Base-by-base conservation (phyloP, 352 stramenopile genomes). In the Phytophthora tubulina region DNA sequence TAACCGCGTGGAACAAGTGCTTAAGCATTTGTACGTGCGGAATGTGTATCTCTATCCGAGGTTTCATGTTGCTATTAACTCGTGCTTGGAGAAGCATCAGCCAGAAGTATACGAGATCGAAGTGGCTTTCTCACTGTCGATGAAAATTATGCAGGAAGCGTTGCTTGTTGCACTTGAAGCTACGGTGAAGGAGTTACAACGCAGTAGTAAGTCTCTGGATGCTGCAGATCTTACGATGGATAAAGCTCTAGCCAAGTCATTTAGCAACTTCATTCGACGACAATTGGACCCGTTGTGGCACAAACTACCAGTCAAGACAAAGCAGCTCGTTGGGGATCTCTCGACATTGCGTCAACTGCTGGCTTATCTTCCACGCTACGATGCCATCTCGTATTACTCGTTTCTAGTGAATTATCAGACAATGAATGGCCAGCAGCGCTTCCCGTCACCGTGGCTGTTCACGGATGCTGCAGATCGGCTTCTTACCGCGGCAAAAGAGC, bases 261-360 rank as follows among this genome's bases (percentile, higher is more conserved):
- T 93, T 35, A 76, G 68, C 32, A 77, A 10, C 17, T 80, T 70
- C 15, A 89, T 94, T 70, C 89, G 92, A 52, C 72, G 90, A 36
- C 97, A 99, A 82, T 85, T 99, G 42, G 97, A 99, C 64, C 90
- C 96, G n/a, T 86, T 99, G 57, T 99, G 97, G 97, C 97, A 99
- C 76, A 96, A 96, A 58, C 75, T 99, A 1, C 74, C 84, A 31
- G 74, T 86, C 33, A 93, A 98, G 69, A 98, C 93, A 0, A 99
- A 99, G 67, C 97, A 99, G 82, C 83, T 98, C 8, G 89, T 97
- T n/a, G 75, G 73, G 38, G 89, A 96, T 52, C 59, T 96, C 14
- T 88, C 86, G 36, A 92, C 87, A 5, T 62, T 96, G 41, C 84
- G 86, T 35, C 87, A 96, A 63, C 57, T 96, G 52, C 96, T 99